Percentiles rank a stretch among this genome's conserved stretches.
Evolutionary conservation across 352 stramenopile genomes (phyloP).

Genomic region (Thraustochytrium sp.): DNA sequence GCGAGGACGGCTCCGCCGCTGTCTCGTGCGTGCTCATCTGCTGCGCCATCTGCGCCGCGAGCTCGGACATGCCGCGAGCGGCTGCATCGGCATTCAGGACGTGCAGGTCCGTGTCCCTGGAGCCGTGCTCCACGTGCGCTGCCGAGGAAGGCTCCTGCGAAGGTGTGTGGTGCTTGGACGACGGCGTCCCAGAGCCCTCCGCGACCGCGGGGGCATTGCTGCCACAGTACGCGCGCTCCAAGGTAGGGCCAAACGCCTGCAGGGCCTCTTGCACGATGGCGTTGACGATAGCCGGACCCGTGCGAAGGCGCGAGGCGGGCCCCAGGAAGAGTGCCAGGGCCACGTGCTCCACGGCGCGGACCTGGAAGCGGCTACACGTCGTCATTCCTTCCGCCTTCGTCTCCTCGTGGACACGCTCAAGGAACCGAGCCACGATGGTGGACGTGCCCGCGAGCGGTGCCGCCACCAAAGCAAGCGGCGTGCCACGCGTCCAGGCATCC

Average conservation of each 20-base stretch:
- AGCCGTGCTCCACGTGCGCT: too few species aligned
- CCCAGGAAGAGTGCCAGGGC: not conserved
- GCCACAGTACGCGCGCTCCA: not conserved
- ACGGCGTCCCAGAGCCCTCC: too few species aligned
- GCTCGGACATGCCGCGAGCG: too few species aligned
- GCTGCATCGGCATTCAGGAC: too few species aligned
- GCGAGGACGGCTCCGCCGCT: too few species aligned
- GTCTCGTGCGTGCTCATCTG: too few species aligned
- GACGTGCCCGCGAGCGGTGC: not conserved
- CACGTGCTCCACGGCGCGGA: not conserved
- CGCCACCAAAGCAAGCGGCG: slow-evolving; percentile 12
- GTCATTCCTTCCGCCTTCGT: not conserved
- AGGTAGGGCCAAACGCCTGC: not conserved
- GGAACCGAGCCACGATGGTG: not conserved
- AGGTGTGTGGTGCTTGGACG: too few species aligned
- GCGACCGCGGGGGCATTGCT: too few species aligned
- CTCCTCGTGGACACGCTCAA: not conserved
- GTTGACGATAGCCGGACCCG: not conserved
- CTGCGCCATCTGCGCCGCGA: too few species aligned
- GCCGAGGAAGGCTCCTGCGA: too few species aligned
- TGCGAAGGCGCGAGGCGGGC: not conserved
- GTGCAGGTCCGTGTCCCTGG: too few species aligned
- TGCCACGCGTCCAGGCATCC: not conserved
- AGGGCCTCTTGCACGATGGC: not conserved
- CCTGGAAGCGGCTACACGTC: not conserved